These are phyloP conservation scores for Russula earlei DNA, from an alignment of 768 basidiomycete genomes.

Conservation along the genomic window DNA sequence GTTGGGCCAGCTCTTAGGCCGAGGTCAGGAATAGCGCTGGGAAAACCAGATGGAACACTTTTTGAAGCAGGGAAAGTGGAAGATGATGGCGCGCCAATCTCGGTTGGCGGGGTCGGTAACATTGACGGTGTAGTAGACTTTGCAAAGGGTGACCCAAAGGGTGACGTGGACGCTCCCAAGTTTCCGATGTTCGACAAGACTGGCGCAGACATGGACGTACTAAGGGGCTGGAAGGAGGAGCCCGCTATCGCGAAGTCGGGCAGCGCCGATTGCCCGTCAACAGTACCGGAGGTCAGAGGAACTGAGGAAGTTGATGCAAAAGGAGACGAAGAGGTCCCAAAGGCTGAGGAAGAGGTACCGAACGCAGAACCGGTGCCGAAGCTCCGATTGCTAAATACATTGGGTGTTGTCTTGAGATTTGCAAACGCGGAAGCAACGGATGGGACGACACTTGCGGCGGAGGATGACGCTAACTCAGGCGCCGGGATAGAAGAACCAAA, in stretches of 20 bases:
- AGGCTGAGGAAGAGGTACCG: constrained; percentile 17
- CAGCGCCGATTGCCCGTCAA: neutral
- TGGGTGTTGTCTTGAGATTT: constrained; percentile 27
- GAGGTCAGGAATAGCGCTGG: neutral
- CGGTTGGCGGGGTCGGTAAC: neutral
- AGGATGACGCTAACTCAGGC: constrained; percentile 1
- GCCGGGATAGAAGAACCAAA: constrained; percentile 17
- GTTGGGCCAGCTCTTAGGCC: constrained; percentile 6
- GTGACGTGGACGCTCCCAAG: neutral
- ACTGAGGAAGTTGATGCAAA: neutral
- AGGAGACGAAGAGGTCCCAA: constrained; percentile 13
- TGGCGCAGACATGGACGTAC: constrained; percentile 1
- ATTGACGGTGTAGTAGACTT: neutral
- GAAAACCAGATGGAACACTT: neutral
- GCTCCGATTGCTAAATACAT: constrained; percentile 25
- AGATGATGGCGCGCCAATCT: neutral
- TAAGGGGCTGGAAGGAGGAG: constrained; percentile 3
- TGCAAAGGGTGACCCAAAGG: constrained; percentile 3
- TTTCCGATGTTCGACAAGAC: neutral
- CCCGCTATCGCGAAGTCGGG: neutral
- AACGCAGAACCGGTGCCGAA: constrained; percentile 20
- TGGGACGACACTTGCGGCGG: constrained; percentile 1
- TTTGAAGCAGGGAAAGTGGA: neutral
- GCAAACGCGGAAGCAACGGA: constrained; percentile 26
- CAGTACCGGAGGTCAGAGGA: neutral